Evolutionary conservation across 768 basidiomycete genomes (phyloP).

Genomic region (Agaricus blazei): DNA sequence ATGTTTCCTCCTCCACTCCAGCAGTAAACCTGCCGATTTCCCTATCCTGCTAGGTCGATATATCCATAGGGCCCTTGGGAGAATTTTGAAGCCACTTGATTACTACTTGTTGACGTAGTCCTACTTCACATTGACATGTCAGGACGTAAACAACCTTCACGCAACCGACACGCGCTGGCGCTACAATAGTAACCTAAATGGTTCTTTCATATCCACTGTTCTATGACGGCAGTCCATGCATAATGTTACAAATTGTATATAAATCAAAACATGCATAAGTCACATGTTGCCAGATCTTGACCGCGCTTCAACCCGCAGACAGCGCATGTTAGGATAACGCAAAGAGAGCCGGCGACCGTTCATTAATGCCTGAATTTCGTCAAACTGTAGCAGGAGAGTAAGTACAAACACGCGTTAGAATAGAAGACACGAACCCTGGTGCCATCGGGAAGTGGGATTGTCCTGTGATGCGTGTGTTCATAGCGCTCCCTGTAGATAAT

Average conservation of each 20-base stretch:
- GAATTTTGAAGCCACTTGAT: too few relatives aligned
- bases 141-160: too few relatives aligned
- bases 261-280: slow-evolving; percentile 16
- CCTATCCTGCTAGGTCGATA: too few relatives aligned
- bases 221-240: slow-evolving; percentile 2
- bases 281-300: slow-evolving; percentile 38
- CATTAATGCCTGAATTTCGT: slow-evolving; percentile 67
- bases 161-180: too few relatives aligned
- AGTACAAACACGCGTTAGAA: neutral
- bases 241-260: slow-evolving; percentile 14
- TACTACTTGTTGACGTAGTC: too few relatives aligned
- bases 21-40: too few relatives aligned
- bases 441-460: slow-evolving; percentile 68
- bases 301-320: slow-evolving; percentile 36
- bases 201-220: neutral
- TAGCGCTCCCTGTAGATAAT: slow-evolving; percentile 57
- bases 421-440: slow-evolving; percentile 47
- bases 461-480: slow-evolving; percentile 60
- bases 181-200: too few relatives aligned
- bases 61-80: too few relatives aligned
- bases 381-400: slow-evolving; percentile 43
- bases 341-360: slow-evolving; percentile 55
- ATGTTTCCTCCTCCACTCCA: too few relatives aligned
- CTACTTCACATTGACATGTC: too few relatives aligned
- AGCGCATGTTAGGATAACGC: slow-evolving; percentile 61